A percentile compares a stretch with the other conserved stretches of the same genome.
Conservation (phyloP, 129 eudicot species). For the Smallanthus sonchifolius region DNA sequence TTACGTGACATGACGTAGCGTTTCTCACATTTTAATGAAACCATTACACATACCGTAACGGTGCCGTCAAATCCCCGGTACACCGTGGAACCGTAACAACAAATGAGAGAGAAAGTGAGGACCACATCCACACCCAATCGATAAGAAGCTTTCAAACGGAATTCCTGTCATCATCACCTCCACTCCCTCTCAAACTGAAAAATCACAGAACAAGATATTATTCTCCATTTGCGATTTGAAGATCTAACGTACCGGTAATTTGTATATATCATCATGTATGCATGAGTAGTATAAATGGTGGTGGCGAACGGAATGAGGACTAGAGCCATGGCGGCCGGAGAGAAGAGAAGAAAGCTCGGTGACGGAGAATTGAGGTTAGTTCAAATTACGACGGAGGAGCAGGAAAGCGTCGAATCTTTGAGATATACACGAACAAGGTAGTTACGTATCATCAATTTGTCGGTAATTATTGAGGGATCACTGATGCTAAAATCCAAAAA, state of each 20-base stretch:
- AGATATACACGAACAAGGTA: no score
- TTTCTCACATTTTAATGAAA: no score
- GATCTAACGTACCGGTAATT: not conserved
- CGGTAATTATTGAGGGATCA: no score
- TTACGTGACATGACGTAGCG: no score
- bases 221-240: constrained; percentile 4
- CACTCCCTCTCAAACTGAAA: constrained; percentile 19
- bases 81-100: no score
- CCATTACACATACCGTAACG: no score
- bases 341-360: constrained; percentile 37
- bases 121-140: no score
- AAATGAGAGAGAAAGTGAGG: no score
- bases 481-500: no score
- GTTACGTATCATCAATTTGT: no score
- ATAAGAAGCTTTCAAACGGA: no score
- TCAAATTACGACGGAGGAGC: constrained; percentile 36
- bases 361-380: constrained; percentile 35
- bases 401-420: constrained; percentile 25
- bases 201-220: constrained; percentile 29
- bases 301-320: constrained; percentile 23
- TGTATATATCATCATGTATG: not conserved
- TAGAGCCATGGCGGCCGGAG: constrained; percentile 19
- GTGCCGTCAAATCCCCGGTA: no score
- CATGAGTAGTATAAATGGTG: constrained; percentile 9
- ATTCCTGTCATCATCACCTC: constrained; percentile 35